phyloP scores from a whole-genome alignment of 2,329 filamentous ascomycete species.

The Alternaria ethzedia region DNA sequence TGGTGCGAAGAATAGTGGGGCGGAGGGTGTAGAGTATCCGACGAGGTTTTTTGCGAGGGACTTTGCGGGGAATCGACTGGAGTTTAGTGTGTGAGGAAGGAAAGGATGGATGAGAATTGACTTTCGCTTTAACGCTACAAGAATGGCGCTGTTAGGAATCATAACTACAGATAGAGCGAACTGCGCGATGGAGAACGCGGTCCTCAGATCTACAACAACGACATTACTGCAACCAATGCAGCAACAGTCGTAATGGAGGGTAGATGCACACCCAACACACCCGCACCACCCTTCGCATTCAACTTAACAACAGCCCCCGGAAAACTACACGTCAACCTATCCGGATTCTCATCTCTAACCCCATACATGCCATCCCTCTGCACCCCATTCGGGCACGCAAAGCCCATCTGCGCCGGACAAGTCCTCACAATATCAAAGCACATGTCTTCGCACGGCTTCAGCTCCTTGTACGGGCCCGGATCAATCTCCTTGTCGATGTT shows the following conservation, averaged over 20 bases:
- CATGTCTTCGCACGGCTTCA: constrained; percentile 85
- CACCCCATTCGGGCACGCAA: constrained; percentile 69
- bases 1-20: constrained; percentile 51
- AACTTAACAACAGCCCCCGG: constrained; percentile 50
- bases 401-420: constrained; percentile 78
- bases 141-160: background rate
- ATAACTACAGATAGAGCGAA: too few species aligned
- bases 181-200: too few species aligned
- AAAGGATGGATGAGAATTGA: too few species aligned
- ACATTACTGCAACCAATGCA: background rate
- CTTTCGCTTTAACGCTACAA: background rate
- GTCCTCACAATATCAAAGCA: constrained; percentile 86
- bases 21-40: constrained; percentile 65
- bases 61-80: constrained; percentile 50
- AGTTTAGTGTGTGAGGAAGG: constrained; percentile 44
- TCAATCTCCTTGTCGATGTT: constrained; percentile 73
- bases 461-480: constrained; percentile 92
- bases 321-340: constrained; percentile 48
- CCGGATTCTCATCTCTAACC: constrained; percentile 15
- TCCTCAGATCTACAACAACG: too few species aligned
- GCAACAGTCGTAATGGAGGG: background rate
- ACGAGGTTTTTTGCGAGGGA: constrained; percentile 65
- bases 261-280: background rate
- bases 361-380: constrained; percentile 34
- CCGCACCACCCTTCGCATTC: constrained; percentile 23